Base-by-base conservation (phyloP, 495 filamentous ascomycete genomes). In the Neurospora sublineolata region DNA sequence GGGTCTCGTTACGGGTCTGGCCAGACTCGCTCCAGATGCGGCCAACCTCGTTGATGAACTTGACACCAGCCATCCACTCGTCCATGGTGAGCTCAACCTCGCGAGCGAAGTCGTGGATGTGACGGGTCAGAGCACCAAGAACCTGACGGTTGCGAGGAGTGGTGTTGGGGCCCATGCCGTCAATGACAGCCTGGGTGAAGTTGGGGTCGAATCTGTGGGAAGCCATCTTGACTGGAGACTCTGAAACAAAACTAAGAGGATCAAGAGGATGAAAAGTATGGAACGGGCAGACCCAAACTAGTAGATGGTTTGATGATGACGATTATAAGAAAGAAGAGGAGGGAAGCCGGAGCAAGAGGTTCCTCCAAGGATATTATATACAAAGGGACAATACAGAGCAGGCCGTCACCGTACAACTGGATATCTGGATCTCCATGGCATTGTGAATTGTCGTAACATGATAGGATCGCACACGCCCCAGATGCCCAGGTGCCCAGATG, bases 81-180 rank as follows among this genome's bases (percentile, higher is more conserved):
- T 91, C 90, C 18, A 88, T 84, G 37, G 90, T 92, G 69, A 94
- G 87, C 80, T 94, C 90, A 74, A 92, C 88, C 81, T 94, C 92
- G 71, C 92, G 90, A 67, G 91, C 87, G 76, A 94, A 94, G 81
- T 93, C 91, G 84, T 94, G 92, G 70, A 94, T 84, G 83, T 93
- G 91, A 52, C 83, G 85, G 81, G 94, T 90, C 73, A 94, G 80
- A 38, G 88, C 81, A 68, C 85, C 80, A 74, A 94, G 80, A 74
- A 94, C 82, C 68, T 87, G 81, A 67, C 89, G 88, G 79, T 89
- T 85, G 68, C 92, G 89, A 70, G 87, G 86, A 71, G 87, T 87
- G 36, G 88, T 89, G 69, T 91, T 90, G 76, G 92, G 89, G 64
- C 91, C 89, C 84, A 93, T 94, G 77, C 89, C 83, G 74, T 93